A percentile compares a stretch with the other conserved stretches of the same genome.
These are phyloP conservation scores for Phialophora expanda DNA, from an alignment of 2,329 filamentous ascomycete species.

Conservation along the genomic window DNA sequence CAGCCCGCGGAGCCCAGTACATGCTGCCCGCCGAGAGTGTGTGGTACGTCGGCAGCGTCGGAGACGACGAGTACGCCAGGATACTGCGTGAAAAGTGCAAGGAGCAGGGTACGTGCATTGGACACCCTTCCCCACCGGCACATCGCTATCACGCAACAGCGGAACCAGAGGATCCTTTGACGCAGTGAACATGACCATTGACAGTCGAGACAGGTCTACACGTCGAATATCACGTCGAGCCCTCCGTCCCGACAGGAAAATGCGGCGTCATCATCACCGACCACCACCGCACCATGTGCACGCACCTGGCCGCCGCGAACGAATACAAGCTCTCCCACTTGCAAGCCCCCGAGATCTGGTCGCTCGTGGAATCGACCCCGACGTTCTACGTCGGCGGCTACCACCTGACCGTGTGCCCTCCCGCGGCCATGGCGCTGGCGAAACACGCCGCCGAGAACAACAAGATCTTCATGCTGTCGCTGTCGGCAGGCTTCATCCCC, in stretches of 20 bases:
- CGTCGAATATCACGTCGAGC: constrained; percentile 93
- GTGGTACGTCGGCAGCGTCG: constrained; percentile 91
- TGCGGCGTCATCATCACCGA: constrained; percentile 97
- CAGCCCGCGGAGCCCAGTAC: constrained; percentile 90
- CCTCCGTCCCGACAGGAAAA: constrained; percentile 81
- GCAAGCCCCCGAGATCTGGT: constrained; percentile 89
- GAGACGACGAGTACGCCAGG: constrained; percentile 93
- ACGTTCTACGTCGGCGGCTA: constrained; percentile 90
- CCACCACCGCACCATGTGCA: constrained; percentile 92
- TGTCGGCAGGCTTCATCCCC: constrained; percentile 93
- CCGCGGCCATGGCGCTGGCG: constrained; percentile 85
- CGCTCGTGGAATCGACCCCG: constrained; percentile 83
- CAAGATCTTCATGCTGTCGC: constrained; percentile 88
- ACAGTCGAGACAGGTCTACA: constrained; percentile 50
- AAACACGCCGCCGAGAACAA: constrained; percentile 86
- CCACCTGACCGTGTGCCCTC: constrained; percentile 94
- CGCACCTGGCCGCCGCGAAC: constrained; percentile 94
- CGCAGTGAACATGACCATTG: not conserved
- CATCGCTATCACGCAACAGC: too few relatives aligned
- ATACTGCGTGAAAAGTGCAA: constrained; percentile 84
- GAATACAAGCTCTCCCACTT: constrained; percentile 95
- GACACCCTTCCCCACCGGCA: not conserved
- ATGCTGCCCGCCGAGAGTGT: constrained; percentile 87
- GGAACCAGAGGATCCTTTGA: too few relatives aligned
- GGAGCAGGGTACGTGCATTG: constrained; percentile 71